Conservation (phyloP, 2,329 filamentous ascomycete species). For the Sarocladiaceae sp. region DNA sequence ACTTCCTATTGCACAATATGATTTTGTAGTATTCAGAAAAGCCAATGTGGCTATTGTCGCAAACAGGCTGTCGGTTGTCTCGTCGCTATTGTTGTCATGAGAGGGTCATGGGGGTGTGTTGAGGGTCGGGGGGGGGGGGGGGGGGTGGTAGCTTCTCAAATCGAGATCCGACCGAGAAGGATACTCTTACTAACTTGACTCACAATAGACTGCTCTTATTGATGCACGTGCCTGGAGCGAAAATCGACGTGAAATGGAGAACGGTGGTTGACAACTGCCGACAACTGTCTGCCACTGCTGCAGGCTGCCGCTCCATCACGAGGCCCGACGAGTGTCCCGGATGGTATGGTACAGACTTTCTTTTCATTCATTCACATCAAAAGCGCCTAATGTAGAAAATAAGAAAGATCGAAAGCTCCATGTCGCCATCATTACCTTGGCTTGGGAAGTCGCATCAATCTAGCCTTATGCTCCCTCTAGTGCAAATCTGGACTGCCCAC, state of each 20-base stretch:
- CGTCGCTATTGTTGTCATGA: background rate
- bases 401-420: background rate
- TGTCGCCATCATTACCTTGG: too few species aligned
- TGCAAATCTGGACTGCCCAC: too few species aligned
- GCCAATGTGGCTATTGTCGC: background rate
- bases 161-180: too few species aligned
- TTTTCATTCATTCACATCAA: background rate
- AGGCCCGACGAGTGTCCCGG: too few species aligned
- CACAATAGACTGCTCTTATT: too few species aligned
- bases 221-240: too few species aligned
- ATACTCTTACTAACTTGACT: too few species aligned
- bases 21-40: background rate
- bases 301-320: background rate
- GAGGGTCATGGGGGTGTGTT: background rate
- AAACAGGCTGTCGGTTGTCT: background rate
- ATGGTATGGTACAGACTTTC: background rate
- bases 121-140: too few species aligned
- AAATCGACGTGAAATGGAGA: too few species aligned
- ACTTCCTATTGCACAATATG: background rate
- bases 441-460: too few species aligned
- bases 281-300: background rate
- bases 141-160: too few species aligned
- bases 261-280: background rate
- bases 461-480: too few species aligned
- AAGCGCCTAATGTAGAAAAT: background rate